Conservation (phyloP, 1,139 yeast species). For the Sugiyamaella pinicola region DNA sequence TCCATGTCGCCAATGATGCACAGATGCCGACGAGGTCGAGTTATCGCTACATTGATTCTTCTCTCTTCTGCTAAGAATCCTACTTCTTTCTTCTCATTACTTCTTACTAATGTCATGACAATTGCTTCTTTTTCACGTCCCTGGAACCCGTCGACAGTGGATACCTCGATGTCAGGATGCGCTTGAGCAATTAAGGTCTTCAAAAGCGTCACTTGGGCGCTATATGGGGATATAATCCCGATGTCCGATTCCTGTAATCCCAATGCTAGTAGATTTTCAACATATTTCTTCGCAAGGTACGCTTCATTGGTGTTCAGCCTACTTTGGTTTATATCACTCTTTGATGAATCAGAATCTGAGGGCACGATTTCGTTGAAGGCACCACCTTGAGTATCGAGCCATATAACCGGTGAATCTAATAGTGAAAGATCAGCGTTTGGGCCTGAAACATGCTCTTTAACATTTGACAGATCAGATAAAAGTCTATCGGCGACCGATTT, state of each 20-base stretch:
- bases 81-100: conserved; percentile 64
- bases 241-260: conserved; percentile 50
- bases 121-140: conserved; percentile 90
- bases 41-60: conserved; percentile 81
- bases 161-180: conserved; percentile 68
- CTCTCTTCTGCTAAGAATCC: conserved; percentile 76
- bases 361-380: conserved; percentile 61
- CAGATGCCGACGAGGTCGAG: conserved; percentile 83
- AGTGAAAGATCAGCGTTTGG: neutral
- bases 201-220: conserved; percentile 74
- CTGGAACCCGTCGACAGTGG: conserved; percentile 90
- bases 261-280: conserved; percentile 55
- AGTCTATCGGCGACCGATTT: conserved; percentile 55
- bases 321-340: conserved; percentile 31
- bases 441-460: conserved; percentile 50
- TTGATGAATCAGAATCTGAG: conserved; percentile 36
- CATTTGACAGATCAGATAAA: conserved; percentile 59
- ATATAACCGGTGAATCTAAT: conserved; percentile 51
- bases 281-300: conserved; percentile 58
- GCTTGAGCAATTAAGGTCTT: conserved; percentile 51
- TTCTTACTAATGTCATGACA: conserved; percentile 75
- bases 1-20: conserved; percentile 88
- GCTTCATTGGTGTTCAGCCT: conserved; percentile 78
- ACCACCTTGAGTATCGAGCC: conserved; percentile 93
- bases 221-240: conserved; percentile 87